Base-by-base conservation (phyloP, 2,329 filamentous ascomycete species). In the Didymella exigua region DNA sequence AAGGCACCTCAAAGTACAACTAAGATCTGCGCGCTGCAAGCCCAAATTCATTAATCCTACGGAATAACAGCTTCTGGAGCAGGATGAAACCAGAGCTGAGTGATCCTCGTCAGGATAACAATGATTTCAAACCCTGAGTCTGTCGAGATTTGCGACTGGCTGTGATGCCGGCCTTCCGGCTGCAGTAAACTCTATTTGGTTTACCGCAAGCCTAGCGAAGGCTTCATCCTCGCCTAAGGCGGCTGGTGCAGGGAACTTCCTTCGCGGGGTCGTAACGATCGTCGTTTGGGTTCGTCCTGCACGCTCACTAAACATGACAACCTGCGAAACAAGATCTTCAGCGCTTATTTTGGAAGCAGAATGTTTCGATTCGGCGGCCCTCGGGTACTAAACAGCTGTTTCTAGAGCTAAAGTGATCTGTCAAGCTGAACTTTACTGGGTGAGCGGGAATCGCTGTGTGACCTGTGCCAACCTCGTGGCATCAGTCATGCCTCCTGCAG, bases 291-390 rank as follows among this genome's bases (percentile, higher is more conserved):
- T 44, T 55, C 40, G 45, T 30, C 45, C 36, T 56, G 47, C 36
- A 40, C 45, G 33, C 45, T 54, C 51, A 36, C 52, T 47, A 58
- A 57, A 51, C 34, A 58, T 54, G 30, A 53, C 49, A 34, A 44
- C 23, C 33, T 19, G 46, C 56, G 60, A 64, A 63, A 60, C 56
- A 56, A 47, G 27, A 54, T 45, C 57, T 56, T 59, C 54, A 43
- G 52, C 42, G 9, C 62, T 62, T 60, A 58, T 52, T 63, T 66
- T 67, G 61, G 64, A 58, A 64, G 33, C 41, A 41, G 2, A 13
- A 27, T 52, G 58, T 63, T 65, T 66, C 62, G 51, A 54, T 36
- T 51, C 23, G 46, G 40, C 37, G 46, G 42, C 54, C 36, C 34
- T 33, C 38, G 59, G 16, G 23, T 44, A 52, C 37, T 49, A 43